Evolutionary conservation across 495 filamentous ascomycete genomes (phyloP), one percentile per base, ranked within the genome.

Genomic region (Neurospora africana): DNA sequence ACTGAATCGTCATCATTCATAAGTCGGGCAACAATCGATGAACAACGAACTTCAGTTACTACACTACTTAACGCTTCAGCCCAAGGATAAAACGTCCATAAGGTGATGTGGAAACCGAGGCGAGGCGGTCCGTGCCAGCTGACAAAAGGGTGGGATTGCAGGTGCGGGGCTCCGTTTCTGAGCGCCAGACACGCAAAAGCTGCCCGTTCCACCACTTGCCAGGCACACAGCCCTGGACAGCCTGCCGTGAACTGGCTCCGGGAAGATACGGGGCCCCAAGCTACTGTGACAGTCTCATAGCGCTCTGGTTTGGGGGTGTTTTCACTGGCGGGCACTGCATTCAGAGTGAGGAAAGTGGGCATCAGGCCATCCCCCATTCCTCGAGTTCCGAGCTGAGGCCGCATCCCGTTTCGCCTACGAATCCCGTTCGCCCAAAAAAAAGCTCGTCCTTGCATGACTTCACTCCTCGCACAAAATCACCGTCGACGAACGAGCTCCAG

Each of bases 391-490:
- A 78, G 71, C 75, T 76, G 72, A 75, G 72, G 72, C 75, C 53
- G 53, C 53, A 65, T 17, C 53, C 53, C 53, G 53, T 65, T 65
- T 65, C 53, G 53, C 27, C 53, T 65, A 65, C 53, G 53, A 65
- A 65, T 65, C 53, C 53, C 70, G 68, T 75, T 70, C 69, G 67
- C 74, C 77, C 75, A 74, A 76, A 80, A 80, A 80, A 80, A 80
- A 80, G 76, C 76, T 78, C 77, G 77, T 77, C 75, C 72, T 77
- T 79, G 78, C 76, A 79, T 80, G 76, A 80, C 78, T 78, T 79
- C 74, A 76, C 76, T 71, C 74, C 77, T 75, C 73, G 71, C 76
- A 23, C 78, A 79, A 79, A 79, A 77, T 75, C 75, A 75, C 69
- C 75, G 44, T 76, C 78, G 74, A 72, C 72, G 71, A 72, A 71